Evolutionary conservation across 2,329 filamentous ascomycete genomes (phyloP).

Genomic region (Alternaria sp.): DNA sequence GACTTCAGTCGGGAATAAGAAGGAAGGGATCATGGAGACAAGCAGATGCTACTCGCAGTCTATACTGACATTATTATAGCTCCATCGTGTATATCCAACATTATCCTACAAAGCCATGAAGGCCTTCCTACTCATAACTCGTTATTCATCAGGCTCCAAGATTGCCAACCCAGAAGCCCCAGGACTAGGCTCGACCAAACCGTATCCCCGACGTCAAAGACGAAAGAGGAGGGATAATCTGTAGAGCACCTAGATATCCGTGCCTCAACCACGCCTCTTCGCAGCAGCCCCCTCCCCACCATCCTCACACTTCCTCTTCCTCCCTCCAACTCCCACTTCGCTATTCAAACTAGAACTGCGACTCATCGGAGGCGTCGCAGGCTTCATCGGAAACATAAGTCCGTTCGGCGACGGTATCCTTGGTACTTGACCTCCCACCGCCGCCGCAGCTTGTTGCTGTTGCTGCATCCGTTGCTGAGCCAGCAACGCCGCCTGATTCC

Average conservation of each 20-base stretch:
- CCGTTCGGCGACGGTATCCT: slow-evolving; percentile 8
- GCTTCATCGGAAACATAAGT: slow-evolving; percentile 7
- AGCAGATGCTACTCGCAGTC: no score
- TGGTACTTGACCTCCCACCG: not conserved
- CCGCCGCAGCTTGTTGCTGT: not conserved
- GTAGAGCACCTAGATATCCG: not conserved
- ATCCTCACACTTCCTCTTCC: slow-evolving; percentile 37
- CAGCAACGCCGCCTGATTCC: slow-evolving; percentile 27
- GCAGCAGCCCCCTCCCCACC: slow-evolving; percentile 13
- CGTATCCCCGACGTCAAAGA: not conserved
- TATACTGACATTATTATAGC: not conserved
- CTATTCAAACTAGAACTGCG: slow-evolving; percentile 34
- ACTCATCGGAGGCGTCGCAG: slow-evolving; percentile 39
- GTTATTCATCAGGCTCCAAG: not conserved
- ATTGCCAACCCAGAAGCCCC: not conserved
- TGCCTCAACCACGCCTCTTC: slow-evolving; percentile 26
- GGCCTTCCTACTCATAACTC: not conserved
- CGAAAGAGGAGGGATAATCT: not conserved
- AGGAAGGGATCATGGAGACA: not conserved
- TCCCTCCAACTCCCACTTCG: slow-evolving; percentile 12
- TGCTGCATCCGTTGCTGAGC: slow-evolving; percentile 14
- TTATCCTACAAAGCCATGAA: not conserved
- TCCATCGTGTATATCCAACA: not conserved
- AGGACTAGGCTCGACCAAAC: not conserved
- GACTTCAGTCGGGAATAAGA: not conserved